A percentile compares a stretch with the other conserved stretches of the same genome.
Evolutionary conservation across 2,329 filamentous ascomycete genomes (phyloP).

Genomic region (Nothophoma quercina): DNA sequence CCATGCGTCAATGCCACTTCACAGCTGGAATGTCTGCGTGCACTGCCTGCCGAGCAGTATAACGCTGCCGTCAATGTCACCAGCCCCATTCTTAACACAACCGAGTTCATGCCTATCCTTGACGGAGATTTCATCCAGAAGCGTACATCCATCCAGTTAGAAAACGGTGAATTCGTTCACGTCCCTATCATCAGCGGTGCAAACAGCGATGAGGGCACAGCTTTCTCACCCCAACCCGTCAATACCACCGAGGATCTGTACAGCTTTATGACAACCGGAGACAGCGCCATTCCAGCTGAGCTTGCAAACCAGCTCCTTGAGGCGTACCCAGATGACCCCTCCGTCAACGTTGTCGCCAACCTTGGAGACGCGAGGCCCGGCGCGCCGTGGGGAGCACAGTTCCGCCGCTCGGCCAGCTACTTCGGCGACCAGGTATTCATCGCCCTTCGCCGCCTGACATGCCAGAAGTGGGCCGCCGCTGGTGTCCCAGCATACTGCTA

Average conservation of each 20-base stretch:
- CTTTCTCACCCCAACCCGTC: slow-evolving; percentile 62
- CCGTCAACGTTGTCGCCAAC: slow-evolving; percentile 36
- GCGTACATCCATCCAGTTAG: slow-evolving; percentile 62
- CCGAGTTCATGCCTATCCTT: slow-evolving; percentile 54
- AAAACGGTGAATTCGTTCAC: slow-evolving; percentile 66
- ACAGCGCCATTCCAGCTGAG: slow-evolving; percentile 31
- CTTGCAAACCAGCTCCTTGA: slow-evolving; percentile 34
- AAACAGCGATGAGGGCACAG: slow-evolving; percentile 71
- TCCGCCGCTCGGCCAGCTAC: slow-evolving; percentile 61
- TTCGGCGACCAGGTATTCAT: slow-evolving; percentile 64
- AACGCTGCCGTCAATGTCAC: slow-evolving; percentile 61
- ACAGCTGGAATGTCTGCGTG: slow-evolving; percentile 61
- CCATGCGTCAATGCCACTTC: slow-evolving; percentile 34
- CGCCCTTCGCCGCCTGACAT: slow-evolving; percentile 62
- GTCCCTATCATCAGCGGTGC: slow-evolving; percentile 70
- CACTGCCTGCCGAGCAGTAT: slow-evolving; percentile 65
- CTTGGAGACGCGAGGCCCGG: slow-evolving; percentile 29
- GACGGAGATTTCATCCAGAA: slow-evolving; percentile 66
- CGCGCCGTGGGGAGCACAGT: slow-evolving; percentile 50
- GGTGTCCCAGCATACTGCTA: slow-evolving; percentile 65
- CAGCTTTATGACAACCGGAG: slow-evolving; percentile 46
- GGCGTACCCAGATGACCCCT: slow-evolving; percentile 41
- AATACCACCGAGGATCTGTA: slow-evolving; percentile 64
- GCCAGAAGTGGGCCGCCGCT: slow-evolving; percentile 59
- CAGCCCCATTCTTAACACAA: slow-evolving; percentile 31